A percentile compares a stretch with the other conserved stretches of the same genome.
Evolutionary conservation across 305 asterid species (phyloP).

Genomic region (Fraxinus sp.): DNA sequence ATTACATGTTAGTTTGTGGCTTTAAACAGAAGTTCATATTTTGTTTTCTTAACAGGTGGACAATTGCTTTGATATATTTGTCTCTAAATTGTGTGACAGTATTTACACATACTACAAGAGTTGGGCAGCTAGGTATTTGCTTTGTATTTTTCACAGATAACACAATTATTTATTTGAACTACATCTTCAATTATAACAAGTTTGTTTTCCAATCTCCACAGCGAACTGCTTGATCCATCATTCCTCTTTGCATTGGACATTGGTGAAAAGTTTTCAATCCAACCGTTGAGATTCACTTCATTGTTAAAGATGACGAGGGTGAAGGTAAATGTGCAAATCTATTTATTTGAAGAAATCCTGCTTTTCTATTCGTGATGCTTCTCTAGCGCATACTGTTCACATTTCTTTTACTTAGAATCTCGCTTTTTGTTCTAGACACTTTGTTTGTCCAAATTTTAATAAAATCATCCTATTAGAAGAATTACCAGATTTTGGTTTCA

Average conservation of each 20-base stretch:
- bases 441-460: not conserved
- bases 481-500: not conserved
- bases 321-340: constrained; percentile 50
- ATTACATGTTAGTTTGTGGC: not conserved
- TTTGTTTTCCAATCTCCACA: constrained; percentile 39
- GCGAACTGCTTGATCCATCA: constrained; percentile 94
- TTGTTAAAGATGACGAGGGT: constrained; percentile 81
- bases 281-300: constrained; percentile 80
- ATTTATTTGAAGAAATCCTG: constrained; percentile 5
- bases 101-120: constrained; percentile 89
- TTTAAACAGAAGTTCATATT: constrained; percentile 1
- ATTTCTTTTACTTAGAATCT: not conserved
- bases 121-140: constrained; percentile 92
- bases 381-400: constrained; percentile 4
- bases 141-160: not conserved
- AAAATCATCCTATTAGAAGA: not conserved
- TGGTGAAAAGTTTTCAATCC: constrained; percentile 85
- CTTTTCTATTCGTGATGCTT: constrained; percentile 12
- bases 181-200: not conserved
- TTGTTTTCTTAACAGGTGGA: constrained; percentile 67
- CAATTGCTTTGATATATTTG: constrained; percentile 91
- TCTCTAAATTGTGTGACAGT: constrained; percentile 72
- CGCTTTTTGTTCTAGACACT: not conserved
- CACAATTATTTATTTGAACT: constrained; percentile 12
- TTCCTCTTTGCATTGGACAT: constrained; percentile 86